Conservation (phyloP, 2,329 filamentous ascomycete species). For the Claviceps quebecensis region DNA sequence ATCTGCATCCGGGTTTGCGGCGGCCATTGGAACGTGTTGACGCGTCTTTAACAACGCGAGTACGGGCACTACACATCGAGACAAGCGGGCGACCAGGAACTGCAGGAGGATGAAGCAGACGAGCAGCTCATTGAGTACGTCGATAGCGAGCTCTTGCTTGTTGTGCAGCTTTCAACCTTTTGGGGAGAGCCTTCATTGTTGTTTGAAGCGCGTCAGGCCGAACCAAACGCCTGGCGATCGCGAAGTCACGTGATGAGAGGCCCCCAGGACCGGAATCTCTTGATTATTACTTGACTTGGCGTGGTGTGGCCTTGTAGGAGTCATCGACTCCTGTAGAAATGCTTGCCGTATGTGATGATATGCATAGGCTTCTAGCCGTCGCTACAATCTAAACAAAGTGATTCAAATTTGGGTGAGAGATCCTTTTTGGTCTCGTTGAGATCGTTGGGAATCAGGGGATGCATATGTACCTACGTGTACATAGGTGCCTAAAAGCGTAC, state of each 20-base stretch:
- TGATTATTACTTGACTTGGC: neutral
- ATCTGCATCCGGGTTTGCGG: constrained; percentile 9
- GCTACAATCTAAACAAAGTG: too few relatives aligned
- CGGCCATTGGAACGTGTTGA: constrained; percentile 15
- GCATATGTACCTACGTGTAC: too few relatives aligned
- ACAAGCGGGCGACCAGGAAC: neutral
- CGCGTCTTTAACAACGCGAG: constrained; percentile 4
- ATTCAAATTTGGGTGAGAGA: too few relatives aligned
- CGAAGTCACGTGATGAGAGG: constrained; percentile 9
- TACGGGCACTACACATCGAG: neutral
- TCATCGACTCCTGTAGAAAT: too few relatives aligned
- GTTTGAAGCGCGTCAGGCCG: neutral
- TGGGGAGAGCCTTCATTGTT: too few relatives aligned
- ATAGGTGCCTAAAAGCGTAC: too few relatives aligned
- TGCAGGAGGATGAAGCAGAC: neutral
- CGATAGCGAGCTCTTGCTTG: neutral
- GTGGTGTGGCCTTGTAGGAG: neutral
- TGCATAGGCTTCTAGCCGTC: too few relatives aligned
- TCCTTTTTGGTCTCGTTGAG: too few relatives aligned
- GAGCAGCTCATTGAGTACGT: neutral
- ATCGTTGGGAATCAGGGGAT: too few relatives aligned
- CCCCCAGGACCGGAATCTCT: too few relatives aligned
- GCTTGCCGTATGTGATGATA: too few relatives aligned
- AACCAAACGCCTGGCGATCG: constrained; percentile 3
- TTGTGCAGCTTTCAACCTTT: neutral